phyloP scores from a whole-genome alignment of 2,329 filamentous ascomycete species.

The Camptophora hylomeconis region DNA sequence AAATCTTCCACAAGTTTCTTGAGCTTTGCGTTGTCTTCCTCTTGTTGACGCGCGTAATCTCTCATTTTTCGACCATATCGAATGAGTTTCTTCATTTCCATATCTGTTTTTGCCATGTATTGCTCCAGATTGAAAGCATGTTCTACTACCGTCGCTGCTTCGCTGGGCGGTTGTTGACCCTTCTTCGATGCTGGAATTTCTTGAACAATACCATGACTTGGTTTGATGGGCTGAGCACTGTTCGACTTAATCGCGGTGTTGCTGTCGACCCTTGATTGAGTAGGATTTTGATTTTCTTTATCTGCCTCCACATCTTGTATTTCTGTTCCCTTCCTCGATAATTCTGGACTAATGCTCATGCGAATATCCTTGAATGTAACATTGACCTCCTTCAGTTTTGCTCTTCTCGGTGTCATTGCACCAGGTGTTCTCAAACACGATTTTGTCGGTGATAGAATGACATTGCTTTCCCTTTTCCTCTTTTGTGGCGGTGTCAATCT shows the following conservation, averaged over 20 bases:
- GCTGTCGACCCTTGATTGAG: background rate
- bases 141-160: background rate
- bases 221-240: background rate
- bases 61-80: conserved; percentile 29
- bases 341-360: conserved; percentile 14
- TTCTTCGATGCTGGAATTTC: background rate
- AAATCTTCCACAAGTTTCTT: conserved; percentile 9
- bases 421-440: conserved; percentile 54
- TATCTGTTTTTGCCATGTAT: conserved; percentile 44
- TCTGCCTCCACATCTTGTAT: background rate
- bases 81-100: conserved; percentile 48
- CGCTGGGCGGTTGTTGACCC: background rate
- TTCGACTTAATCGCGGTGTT: background rate
- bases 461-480: conserved; percentile 10
- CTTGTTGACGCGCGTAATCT: conserved; percentile 12
- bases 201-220: background rate
- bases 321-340: background rate
- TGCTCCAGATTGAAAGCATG: conserved; percentile 41
- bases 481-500: conserved; percentile 18
- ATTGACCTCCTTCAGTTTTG: conserved; percentile 42
- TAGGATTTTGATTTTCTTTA: background rate
- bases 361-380: conserved; percentile 29
- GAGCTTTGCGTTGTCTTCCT: conserved; percentile 13
- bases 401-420: conserved; percentile 41
- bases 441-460: conserved; percentile 38